Evolutionary conservation across 768 basidiomycete genomes (phyloP), one percentile per base, ranked within the genome.

Genomic region (Exsudoporus frostii): DNA sequence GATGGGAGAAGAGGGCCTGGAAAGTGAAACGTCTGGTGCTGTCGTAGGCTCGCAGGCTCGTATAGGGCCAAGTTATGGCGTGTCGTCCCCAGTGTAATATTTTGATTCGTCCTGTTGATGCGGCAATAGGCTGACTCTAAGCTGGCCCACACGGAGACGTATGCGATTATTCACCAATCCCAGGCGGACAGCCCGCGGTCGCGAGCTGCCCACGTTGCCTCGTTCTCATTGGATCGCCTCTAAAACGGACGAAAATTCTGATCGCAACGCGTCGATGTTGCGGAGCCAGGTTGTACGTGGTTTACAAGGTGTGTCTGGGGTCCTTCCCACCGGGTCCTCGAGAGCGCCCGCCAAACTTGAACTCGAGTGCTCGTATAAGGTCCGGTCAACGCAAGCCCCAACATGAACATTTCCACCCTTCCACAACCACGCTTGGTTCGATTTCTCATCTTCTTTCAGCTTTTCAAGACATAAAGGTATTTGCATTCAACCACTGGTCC

Each of bases 331-430:
- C 45, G 49, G 58, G 65, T 58, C 58, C 62, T 62, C 51, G 53
- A 57, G 41, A 58, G 55, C 39, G 53, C 30, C 45, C 47, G 60
- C 60, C 65, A 60, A 61, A 65, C 59, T 54, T 43, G 58, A 52
- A 65, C 54, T 66, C 50, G 49, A 59, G 50, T 59, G 57, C 64
- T 75, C 66, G 73, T 82, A 82, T 81, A 82, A 83, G 80, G 78
- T 75, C 80, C 79, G 81, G 72, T 58, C 71, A 74, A 73, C 69
- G 71, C 73, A 67, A 75, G 72, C 71, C n/a, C n/a, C 68, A 77
- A 75, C 73, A 79, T 78, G 75, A 64, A 72, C 70, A 71, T 76
- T 75, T 74, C 67, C 63, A 55, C 76, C 73, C 71, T 72, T 74
- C 71, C 56, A 55, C 71, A 71, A 69, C 70, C 71, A 71, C 71